Evolutionary conservation across 2,329 filamentous ascomycete genomes (phyloP).

Genomic region (Cladorrhinum sp.): DNA sequence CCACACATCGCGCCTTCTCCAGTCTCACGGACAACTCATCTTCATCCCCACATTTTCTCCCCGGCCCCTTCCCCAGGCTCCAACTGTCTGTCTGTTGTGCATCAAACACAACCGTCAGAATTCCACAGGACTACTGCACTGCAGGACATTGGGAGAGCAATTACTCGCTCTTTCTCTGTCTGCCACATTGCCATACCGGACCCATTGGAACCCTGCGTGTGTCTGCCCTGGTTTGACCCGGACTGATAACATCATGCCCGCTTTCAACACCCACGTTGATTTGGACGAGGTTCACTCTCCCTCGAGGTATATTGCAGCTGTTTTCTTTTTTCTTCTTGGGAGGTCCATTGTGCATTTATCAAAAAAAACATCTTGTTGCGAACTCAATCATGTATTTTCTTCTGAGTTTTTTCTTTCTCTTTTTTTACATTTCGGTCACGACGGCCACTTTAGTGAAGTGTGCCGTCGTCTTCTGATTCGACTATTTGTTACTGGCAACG

Average conservation of each 20-base stretch:
- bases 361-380: constrained; percentile 25
- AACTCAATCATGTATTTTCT: constrained; percentile 32
- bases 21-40: constrained; percentile 5
- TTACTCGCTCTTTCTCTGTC: constrained; percentile 19
- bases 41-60: constrained; percentile 2
- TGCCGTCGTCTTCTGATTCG: constrained; percentile 7
- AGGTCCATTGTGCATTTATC: constrained; percentile 38
- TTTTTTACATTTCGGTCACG: constrained; percentile 8
- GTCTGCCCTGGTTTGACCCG: constrained; percentile 30
- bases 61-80: constrained; percentile 9
- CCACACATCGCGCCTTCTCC: constrained; percentile 5
- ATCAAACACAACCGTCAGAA: constrained; percentile 18
- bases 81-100: constrained; percentile 24
- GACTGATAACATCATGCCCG: constrained; percentile 44
- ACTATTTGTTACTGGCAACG: neutral
- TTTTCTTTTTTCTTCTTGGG: constrained; percentile 51
- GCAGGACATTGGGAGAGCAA: constrained; percentile 21
- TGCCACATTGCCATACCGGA: constrained; percentile 3
- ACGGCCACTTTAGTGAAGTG: constrained; percentile 25
- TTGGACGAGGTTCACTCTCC: constrained; percentile 59
- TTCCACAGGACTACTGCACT: constrained; percentile 22
- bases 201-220: constrained; percentile 19
- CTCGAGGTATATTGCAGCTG: constrained; percentile 54
- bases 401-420: constrained; percentile 22
- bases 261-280: constrained; percentile 50